phyloP scores from a whole-genome alignment of 352 stramenopile species.

The Phytophthora pseudosyringae region DNA sequence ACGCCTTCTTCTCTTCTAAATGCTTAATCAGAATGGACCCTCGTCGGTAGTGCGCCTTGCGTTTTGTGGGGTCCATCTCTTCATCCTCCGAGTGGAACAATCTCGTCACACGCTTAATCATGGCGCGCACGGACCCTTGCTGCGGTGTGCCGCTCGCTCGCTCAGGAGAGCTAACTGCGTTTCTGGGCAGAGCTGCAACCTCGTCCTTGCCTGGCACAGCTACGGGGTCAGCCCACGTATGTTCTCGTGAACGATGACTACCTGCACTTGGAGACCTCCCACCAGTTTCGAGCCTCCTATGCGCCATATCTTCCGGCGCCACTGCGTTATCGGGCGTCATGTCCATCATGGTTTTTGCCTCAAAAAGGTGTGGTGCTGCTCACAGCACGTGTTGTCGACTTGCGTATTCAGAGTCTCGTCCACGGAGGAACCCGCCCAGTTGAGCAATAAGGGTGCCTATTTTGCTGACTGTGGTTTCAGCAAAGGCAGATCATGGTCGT shows the following conservation, averaged over 20 bases:
- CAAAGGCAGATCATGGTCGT: neutral
- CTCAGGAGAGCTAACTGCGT: conserved; percentile 20
- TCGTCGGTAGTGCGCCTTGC: conserved; percentile 66
- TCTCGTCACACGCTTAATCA: conserved; percentile 49
- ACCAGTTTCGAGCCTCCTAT: conserved; percentile 14
- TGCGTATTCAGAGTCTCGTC: neutral
- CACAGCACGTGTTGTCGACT: neutral
- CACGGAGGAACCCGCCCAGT: neutral
- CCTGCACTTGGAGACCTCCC: conserved; percentile 5
- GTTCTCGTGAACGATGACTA: conserved; percentile 2
- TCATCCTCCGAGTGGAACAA: conserved; percentile 52
- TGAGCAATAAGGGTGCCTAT: neutral
- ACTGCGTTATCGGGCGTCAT: conserved; percentile 44
- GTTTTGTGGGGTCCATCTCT: conserved; percentile 43
- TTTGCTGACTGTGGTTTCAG: conserved; percentile 33
- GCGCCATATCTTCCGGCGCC: conserved; percentile 28
- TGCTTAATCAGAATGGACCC: conserved; percentile 79
- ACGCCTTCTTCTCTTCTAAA: conserved; percentile 69
- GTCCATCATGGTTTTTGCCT: conserved; percentile 52
- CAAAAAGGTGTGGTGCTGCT: neutral
- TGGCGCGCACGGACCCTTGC: conserved; percentile 33
- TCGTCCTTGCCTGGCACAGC: neutral
- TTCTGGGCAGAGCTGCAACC: conserved; percentile 3
- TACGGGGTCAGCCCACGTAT: conserved; percentile 29
- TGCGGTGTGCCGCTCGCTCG: conserved; percentile 2